These are phyloP conservation scores for Lycium ferocissimum DNA, from an alignment of 257 asterid species.

Conservation along the genomic window DNA sequence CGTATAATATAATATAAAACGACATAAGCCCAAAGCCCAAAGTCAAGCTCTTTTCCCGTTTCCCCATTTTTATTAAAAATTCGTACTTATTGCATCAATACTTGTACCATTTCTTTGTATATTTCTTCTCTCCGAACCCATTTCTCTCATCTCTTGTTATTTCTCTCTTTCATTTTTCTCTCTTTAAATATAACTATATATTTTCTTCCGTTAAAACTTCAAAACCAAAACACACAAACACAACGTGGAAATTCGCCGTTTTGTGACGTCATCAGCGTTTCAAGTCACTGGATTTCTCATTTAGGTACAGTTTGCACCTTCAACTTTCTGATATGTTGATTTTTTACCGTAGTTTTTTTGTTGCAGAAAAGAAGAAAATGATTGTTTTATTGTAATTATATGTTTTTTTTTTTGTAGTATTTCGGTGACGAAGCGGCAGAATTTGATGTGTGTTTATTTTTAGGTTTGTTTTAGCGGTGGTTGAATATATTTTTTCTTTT, in stretches of 20 bases:
- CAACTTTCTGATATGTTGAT: slow-evolving; percentile 20
- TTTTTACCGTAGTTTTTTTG: too few species aligned
- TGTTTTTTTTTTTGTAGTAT: too few species aligned
- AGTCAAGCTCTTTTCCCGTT: slow-evolving; percentile 11
- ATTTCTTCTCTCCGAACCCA: slow-evolving; percentile 8
- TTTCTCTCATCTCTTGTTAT: neutral
- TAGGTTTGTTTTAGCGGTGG: neutral
- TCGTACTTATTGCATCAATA: slow-evolving; percentile 40
- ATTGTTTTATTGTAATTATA: too few species aligned
- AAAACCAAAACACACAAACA: neutral
- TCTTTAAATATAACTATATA: neutral
- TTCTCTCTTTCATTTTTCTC: slow-evolving; percentile 19
- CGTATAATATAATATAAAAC: neutral
- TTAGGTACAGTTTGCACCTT: neutral
- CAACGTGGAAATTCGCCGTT: neutral
- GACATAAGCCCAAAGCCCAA: neutral
- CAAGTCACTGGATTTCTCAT: slow-evolving; percentile 14
- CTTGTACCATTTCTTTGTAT: slow-evolving; percentile 44
- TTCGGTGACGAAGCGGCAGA: neutral
- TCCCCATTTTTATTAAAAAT: neutral
- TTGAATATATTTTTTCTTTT: neutral
- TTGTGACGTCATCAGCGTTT: slow-evolving; percentile 18
- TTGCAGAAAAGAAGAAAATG: too few species aligned
- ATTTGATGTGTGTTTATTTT: neutral
- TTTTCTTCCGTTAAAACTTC: slow-evolving; percentile 35